phyloP scores from a whole-genome alignment of 2,329 filamentous ascomycete species.

The Microdochium nivale region DNA sequence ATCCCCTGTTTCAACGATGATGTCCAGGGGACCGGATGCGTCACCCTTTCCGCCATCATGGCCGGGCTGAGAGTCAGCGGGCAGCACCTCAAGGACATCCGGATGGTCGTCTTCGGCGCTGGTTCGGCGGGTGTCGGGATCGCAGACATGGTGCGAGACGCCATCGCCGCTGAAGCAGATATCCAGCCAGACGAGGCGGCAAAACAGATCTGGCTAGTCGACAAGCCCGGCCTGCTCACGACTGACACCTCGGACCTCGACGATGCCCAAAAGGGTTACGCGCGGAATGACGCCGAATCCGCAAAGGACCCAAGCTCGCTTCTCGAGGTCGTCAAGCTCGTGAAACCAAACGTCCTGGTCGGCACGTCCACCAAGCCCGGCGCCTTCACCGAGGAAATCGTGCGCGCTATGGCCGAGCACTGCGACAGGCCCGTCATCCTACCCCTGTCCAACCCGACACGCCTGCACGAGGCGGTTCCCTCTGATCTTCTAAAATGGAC shows the following conservation, averaged over 20 bases:
- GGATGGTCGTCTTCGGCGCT: constrained; percentile 69
- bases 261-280: constrained; percentile 58
- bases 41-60: constrained; percentile 76
- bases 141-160: constrained; percentile 74
- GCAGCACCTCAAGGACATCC: constrained; percentile 57
- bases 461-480: constrained; percentile 73
- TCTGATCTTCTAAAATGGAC: constrained; percentile 73
- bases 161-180: constrained; percentile 60
- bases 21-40: constrained; percentile 81
- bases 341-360: constrained; percentile 74
- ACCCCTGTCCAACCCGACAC: constrained; percentile 78
- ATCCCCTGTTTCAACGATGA: constrained; percentile 89
- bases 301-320: constrained; percentile 48
- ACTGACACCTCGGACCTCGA: constrained; percentile 53
- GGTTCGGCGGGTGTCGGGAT: constrained; percentile 80
- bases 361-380: constrained; percentile 75
- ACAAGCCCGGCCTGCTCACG: constrained; percentile 71
- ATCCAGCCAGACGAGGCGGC: constrained; percentile 66
- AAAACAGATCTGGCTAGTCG: constrained; percentile 73
- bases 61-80: constrained; percentile 63
- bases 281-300: constrained; percentile 52
- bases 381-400: constrained; percentile 65
- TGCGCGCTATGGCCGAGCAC: constrained; percentile 68
- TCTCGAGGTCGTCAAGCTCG: constrained; percentile 55
- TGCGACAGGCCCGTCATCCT: constrained; percentile 68